phyloP scores from a whole-genome alignment of 2,329 filamentous ascomycete genomes.

The Trichoderma guizhouense region DNA sequence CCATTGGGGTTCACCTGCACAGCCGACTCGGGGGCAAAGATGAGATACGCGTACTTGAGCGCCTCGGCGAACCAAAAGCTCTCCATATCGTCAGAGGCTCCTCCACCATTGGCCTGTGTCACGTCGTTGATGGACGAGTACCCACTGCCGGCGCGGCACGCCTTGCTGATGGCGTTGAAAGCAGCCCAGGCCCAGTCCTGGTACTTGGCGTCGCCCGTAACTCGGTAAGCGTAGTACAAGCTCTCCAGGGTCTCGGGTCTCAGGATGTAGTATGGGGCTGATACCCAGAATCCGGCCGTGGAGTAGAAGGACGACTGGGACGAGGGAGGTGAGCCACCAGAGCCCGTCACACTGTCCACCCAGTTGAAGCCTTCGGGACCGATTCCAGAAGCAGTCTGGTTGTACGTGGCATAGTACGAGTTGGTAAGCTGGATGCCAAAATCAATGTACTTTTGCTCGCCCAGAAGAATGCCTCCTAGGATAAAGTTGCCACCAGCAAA shows the following conservation, averaged over 20 bases:
- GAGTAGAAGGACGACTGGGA: slow-evolving; percentile 59
- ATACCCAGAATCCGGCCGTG: slow-evolving; percentile 69
- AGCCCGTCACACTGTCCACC: slow-evolving; percentile 44
- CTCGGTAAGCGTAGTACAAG: slow-evolving; percentile 82
- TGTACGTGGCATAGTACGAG: slow-evolving; percentile 73
- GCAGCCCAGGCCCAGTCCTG: slow-evolving; percentile 82
- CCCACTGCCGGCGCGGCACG: slow-evolving; percentile 61
- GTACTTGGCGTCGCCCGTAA: slow-evolving; percentile 71
- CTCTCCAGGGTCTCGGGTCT: slow-evolving; percentile 80
- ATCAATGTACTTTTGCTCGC: slow-evolving; percentile 62
- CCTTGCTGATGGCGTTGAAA: slow-evolving; percentile 64
- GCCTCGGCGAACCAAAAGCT: slow-evolving; percentile 88
- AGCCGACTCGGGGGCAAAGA: slow-evolving; percentile 58
- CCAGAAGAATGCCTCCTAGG: slow-evolving; percentile 70
- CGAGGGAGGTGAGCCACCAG: slow-evolving; percentile 43
- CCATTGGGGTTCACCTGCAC: slow-evolving; percentile 47
- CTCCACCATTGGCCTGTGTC: slow-evolving; percentile 58
- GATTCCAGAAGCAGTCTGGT: slow-evolving; percentile 64
- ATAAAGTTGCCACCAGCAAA: slow-evolving; percentile 86
- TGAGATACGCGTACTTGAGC: slow-evolving; percentile 78
- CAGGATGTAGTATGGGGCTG: slow-evolving; percentile 58
- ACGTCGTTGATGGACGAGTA: slow-evolving; percentile 67
- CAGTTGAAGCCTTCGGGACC: slow-evolving; percentile 72
- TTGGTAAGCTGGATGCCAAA: slow-evolving; percentile 71
- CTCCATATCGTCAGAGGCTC: slow-evolving; percentile 69